Evolutionary conservation across 495 filamentous ascomycete genomes (phyloP), one percentile per base, ranked within the genome.

Genomic region (Aspergillus biplanus): DNA sequence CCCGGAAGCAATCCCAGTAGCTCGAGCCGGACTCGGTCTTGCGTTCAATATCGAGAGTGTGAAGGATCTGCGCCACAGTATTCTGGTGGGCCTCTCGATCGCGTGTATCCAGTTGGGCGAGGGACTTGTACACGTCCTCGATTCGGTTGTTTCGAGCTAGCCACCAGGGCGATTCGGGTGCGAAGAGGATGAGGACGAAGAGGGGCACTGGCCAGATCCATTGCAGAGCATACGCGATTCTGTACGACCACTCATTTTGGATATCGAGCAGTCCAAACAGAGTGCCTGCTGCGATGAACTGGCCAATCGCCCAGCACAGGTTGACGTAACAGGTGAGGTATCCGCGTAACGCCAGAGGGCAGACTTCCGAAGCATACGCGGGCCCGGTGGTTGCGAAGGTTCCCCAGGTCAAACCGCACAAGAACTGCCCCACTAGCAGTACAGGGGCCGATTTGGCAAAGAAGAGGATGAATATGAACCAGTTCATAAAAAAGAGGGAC

Each of bases 1-100:
- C 89, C 70, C 84, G 86, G 78, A 92, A 92, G 75, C 89, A 89
- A 65, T 92, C 90, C 57, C 73, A 66, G 67, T 88, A 90, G 37
- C 75, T 82, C 31, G 79, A 83, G 6, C 86, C 87, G 18, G 80
- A 76, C 63, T 85, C 81, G 46, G 87, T 76, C 59, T 86, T 76
- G 35, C 77, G 71, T 68, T 90, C 88, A 8, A 89, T 74, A 18
- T 85, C 80, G 61, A 85, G 82, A 0, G 88, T 90, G 59, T 89
- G 83, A 0, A 83, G 72, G 56, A 89, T 87, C 32, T 75, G 70
- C 0, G 68, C 69, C 16, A 76, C 66, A 0, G 86, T 89, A 73
- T 90, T 87, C 58, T 67, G 65, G 7, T 62, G 59, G 9, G 62
- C 48, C 8, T 63, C 59, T 4, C 46, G 37, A 34, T 34, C 52